Base-by-base conservation (phyloP, 2,329 filamentous ascomycete genomes). In the Penicillium griseofulvum region DNA sequence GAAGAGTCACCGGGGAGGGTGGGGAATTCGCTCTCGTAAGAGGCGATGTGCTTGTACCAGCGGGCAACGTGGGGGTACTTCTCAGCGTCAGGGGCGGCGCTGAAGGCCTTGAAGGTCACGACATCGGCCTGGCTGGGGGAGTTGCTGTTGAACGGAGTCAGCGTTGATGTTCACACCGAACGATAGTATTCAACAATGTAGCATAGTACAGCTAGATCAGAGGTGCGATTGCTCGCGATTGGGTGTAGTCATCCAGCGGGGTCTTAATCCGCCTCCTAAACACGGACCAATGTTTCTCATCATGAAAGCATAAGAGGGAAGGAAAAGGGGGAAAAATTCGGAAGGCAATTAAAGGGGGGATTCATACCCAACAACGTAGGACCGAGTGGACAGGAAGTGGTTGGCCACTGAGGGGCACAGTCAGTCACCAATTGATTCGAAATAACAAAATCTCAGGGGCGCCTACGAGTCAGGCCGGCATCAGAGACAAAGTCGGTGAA, bases 41-140 rank as follows among this genome's bases (percentile, higher is more conserved):
- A 89, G 76, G 89, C 86, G 74, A 97, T 90, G 86, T 99, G 93
- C 86, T 95, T 96, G 87, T 96, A 97, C 94, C 94, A 99, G 78
- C 94, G 89, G 74, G 90, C 91, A 73, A 89, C 91, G 81, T 96
- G 83, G 72, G 93, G 91, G 87, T 89, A 96, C 83, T 96, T 96
- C 77, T 83, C 82, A 71, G 88, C 84, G 67, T 88, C 86, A 69
- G 94, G 94, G 58, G 85, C 78, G 68, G 82, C 79, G 72, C 83
- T 87, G 76, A 97, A 78, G 71, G 89, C 89, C 86, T 97, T 96
- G 89, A 89, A 97, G 81, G 86, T 86, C 78, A 88, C 89, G 71
- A 95, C 93, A 83, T 99, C 94, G 80, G 94, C 94, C 84, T 99
- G 94, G 70, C 90, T 90, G 70, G 92, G 88, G 61, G 77, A 71